phyloP scores from a whole-genome alignment of 1,284 basidiomycete species.

The Mycosarcoma maydis region DNA sequence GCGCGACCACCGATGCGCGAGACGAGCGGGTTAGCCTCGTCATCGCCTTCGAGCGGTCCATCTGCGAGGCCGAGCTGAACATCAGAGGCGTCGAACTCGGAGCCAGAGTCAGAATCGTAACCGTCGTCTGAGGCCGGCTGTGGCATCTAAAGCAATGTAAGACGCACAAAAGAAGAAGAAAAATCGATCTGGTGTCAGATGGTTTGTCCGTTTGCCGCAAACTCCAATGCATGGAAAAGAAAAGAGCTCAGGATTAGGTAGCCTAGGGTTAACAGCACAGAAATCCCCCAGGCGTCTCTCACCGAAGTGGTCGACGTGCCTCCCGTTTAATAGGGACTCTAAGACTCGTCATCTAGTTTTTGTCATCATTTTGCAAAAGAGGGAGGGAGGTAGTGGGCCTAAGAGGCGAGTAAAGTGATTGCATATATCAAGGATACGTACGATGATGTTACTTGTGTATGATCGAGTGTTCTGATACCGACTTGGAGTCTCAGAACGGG shows the following conservation, averaged over 20 bases:
- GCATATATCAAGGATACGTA: slow-evolving; percentile 26
- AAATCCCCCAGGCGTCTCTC: slow-evolving; percentile 35
- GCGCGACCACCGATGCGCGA: slow-evolving; percentile 62
- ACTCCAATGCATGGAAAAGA: background rate
- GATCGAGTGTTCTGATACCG: slow-evolving; percentile 46
- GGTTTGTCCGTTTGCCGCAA: background rate
- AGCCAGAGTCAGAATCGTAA: slow-evolving; percentile 58
- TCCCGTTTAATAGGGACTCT: slow-evolving; percentile 46
- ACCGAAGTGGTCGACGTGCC: slow-evolving; percentile 38
- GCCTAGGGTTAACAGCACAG: slow-evolving; percentile 60
- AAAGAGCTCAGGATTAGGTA: slow-evolving; percentile 56
- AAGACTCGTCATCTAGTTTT: slow-evolving; percentile 64
- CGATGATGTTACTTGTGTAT: slow-evolving; percentile 9
- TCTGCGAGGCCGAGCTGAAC: slow-evolving; percentile 63
- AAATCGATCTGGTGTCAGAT: slow-evolving; percentile 20
- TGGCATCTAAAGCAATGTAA: slow-evolving; percentile 37
- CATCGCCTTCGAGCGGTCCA: slow-evolving; percentile 57
- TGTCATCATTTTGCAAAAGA: slow-evolving; percentile 42
- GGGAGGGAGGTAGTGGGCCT: background rate
- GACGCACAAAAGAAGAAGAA: no score
- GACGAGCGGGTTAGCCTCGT: slow-evolving; percentile 64
- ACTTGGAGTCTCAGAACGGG: slow-evolving; percentile 37
- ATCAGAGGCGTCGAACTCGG: slow-evolving; percentile 50
- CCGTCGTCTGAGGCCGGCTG: slow-evolving; percentile 48
- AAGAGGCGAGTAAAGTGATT: background rate